phyloP scores from a whole-genome alignment of 345 rosid species.

The Schrenkiella parvula region DNA sequence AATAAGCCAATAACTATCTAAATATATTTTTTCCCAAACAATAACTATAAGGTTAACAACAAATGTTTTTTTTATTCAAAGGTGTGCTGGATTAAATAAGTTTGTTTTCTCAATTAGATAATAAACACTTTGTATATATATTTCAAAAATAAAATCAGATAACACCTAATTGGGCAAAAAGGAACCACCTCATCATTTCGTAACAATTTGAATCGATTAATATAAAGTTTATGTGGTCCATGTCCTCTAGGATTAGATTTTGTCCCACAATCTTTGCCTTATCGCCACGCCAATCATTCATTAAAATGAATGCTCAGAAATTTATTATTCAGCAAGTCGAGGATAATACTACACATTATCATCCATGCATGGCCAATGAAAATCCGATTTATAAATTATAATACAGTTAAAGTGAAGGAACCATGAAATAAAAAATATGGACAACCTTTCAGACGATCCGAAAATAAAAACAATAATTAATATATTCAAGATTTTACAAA shows the following conservation, averaged over 20 bases:
- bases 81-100: not conserved
- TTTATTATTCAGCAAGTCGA: constrained; percentile 3
- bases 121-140: not conserved
- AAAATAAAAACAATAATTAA: too few species aligned
- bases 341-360: not conserved
- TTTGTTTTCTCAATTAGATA: not conserved
- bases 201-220: constrained; percentile 5
- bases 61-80: not conserved
- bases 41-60: not conserved
- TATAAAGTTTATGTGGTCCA: constrained; percentile 16
- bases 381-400: not conserved
- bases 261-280: constrained; percentile 13
- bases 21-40: too few species aligned
- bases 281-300: constrained; percentile 28
- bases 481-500: too few species aligned
- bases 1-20: not conserved
- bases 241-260: not conserved
- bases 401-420: not conserved
- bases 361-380: not conserved
- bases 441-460: too few species aligned
- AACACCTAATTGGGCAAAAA: not conserved
- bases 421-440: not conserved
- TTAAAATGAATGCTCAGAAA: not conserved
- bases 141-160: not conserved
- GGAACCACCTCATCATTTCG: constrained; percentile 19